Conservation (phyloP, 2,329 filamentous ascomycete genomes). For the Phoma sp. region DNA sequence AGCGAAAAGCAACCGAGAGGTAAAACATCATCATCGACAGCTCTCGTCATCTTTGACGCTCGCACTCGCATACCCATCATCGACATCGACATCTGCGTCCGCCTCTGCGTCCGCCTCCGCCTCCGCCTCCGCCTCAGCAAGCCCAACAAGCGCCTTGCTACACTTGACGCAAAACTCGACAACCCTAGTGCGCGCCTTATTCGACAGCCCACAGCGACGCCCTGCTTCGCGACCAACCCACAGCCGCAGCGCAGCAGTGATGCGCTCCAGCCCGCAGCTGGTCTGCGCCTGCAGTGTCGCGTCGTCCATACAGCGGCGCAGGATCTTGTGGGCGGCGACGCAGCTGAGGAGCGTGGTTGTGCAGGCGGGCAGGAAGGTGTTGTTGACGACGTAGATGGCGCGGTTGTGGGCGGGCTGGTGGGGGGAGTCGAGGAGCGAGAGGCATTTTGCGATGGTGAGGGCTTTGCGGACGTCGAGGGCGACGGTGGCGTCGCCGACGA, state of each 20-base stretch:
- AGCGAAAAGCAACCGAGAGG: not conserved
- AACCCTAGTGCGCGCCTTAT: conserved; percentile 47
- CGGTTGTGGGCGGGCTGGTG: conserved; percentile 43
- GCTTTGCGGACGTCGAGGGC: conserved; percentile 64
- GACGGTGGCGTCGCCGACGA: conserved; percentile 62
- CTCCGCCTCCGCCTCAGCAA: conserved; percentile 16
- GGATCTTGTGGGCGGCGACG: conserved; percentile 52
- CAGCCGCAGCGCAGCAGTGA: conserved; percentile 52
- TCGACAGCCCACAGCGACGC: conserved; percentile 48
- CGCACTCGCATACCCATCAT: conserved; percentile 40
- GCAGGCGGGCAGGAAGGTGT: conserved; percentile 47
- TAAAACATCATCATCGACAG: not conserved
- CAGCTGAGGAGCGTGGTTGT: conserved; percentile 55
- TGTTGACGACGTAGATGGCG: conserved; percentile 50
- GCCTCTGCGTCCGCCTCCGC: no score
- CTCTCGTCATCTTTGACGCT: conserved; percentile 35
- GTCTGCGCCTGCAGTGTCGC: conserved; percentile 39
- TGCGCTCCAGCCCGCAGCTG: conserved; percentile 51
- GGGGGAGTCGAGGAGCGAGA: conserved; percentile 56
- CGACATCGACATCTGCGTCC: conserved; percentile 10
- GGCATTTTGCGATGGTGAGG: conserved; percentile 65
- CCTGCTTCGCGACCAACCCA: conserved; percentile 56
- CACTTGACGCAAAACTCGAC: conserved; percentile 52
- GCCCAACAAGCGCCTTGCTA: conserved; percentile 53
- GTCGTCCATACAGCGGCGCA: conserved; percentile 48